Evolutionary conservation across 441 rosid genomes (phyloP), one percentile per base, ranked within the genome.

Genomic region (Gossypium davidsonii): DNA sequence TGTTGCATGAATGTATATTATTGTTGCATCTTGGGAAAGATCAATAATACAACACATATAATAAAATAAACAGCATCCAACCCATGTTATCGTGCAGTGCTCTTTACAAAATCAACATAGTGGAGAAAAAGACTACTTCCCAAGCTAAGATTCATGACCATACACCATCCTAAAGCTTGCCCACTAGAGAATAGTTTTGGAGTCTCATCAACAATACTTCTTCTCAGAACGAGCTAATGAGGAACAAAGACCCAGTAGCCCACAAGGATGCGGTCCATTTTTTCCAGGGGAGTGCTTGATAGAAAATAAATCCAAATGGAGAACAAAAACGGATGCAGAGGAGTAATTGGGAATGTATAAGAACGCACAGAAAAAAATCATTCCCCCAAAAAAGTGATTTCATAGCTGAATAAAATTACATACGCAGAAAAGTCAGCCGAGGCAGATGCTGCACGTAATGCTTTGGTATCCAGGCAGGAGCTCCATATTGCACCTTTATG

Each of bases 401-500:
- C 14, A 14, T 46, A 53, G 3, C 17, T 49, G 49, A 26, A 62
- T 20, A 26, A 17, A 72, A 71, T 1, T 72, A 80, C 91, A 53
- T 90, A 94, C 97, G 97, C 95, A 21, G 93, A 77, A 82, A 92
- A 94, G 79, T 94, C 98, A 1, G 98, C 98, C 73, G 97, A 94
- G 76, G 85, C 97, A 76, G 97, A 89, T 75, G 98, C 98, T 74
- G 96, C 94, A 52, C 90, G 94, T 62, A 89, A 76, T 59, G 98
- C 98, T 84, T 85, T 83, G 49, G 85, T 87, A 75, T 94, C 97
- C 75, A 94, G 82, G 84, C 97, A 87, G 76, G 93, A 90, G 77
- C 98, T 90, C 98, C 98, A 94, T 67, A 94, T 97, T 2, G 97
- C 98, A 76, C 98, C 98, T 75, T 94, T 94, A 55, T 94, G 98